These are phyloP conservation scores for Erysimum pusillum DNA, from an alignment of 441 rosid genomes.

Conservation along the genomic window DNA sequence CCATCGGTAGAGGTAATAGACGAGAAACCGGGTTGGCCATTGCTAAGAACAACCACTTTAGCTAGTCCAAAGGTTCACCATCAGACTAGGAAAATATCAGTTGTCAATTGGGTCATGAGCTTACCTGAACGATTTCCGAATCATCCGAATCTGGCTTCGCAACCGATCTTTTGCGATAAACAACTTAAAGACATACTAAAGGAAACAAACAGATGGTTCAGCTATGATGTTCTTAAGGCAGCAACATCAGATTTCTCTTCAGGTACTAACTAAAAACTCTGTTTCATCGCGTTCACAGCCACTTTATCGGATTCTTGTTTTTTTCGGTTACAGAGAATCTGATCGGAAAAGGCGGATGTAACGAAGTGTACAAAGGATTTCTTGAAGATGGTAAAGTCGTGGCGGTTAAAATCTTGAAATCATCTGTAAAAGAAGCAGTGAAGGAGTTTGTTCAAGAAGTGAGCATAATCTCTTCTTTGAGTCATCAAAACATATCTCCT, in stretches of 20 bases:
- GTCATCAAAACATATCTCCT: constrained; percentile 63
- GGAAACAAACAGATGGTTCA: constrained; percentile 59
- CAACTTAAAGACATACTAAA: constrained; percentile 53
- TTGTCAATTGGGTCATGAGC: constrained; percentile 92
- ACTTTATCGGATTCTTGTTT: constrained; percentile 21
- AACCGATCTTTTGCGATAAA: constrained; percentile 51
- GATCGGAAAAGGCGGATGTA: constrained; percentile 84
- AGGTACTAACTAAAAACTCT: constrained; percentile 55
- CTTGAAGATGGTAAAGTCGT: constrained; percentile 71
- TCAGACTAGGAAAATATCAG: constrained; percentile 65
- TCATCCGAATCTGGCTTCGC: constrained; percentile 33
- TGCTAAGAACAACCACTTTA: constrained; percentile 59
- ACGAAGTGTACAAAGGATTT: constrained; percentile 73
- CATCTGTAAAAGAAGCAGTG: constrained; percentile 69
- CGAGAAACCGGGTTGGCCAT: constrained; percentile 91
- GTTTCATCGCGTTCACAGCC: background rate
- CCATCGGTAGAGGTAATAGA: constrained; percentile 59
- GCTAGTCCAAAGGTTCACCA: constrained; percentile 47
- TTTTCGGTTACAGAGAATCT: constrained; percentile 56
- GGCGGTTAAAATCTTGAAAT: constrained; percentile 75
- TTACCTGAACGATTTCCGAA: constrained; percentile 59
- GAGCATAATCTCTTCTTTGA: constrained; percentile 69
- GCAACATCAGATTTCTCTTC: constrained; percentile 79
- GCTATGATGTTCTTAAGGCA: constrained; percentile 62
- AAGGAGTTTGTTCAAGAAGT: constrained; percentile 78